Conservation (phyloP, 192 early-diverging fungal genomes). For the Coemansia furcata region DNA sequence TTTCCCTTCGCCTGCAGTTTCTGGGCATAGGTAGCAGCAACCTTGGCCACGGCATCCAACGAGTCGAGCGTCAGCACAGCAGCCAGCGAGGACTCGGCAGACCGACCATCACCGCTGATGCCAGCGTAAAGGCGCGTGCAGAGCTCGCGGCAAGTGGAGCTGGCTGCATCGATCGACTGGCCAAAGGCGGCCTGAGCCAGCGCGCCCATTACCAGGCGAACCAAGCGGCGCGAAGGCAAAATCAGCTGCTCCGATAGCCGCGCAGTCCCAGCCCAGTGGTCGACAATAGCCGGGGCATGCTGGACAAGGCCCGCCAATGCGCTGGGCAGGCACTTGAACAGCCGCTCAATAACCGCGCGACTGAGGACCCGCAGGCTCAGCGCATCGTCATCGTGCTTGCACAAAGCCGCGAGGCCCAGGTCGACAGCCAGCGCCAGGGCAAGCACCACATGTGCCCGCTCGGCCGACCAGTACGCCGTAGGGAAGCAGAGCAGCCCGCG, state of each 20-base stretch:
- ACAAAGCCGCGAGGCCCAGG: conserved; percentile 11
- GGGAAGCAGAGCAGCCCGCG: conserved; percentile 28
- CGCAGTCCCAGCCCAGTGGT: conserved; percentile 13
- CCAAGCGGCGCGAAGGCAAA: conserved; percentile 11
- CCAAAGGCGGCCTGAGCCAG: conserved; percentile 23
- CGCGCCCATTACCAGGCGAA: conserved; percentile 1
- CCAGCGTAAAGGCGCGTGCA: conserved; percentile 11
- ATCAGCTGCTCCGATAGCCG: conserved; percentile 1
- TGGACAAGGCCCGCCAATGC: not conserved
- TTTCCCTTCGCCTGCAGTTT: not conserved
- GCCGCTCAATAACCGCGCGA: conserved; percentile 17
- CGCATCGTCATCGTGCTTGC: not conserved
- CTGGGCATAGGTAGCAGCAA: conserved; percentile 7
- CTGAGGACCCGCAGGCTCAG: conserved; percentile 6
- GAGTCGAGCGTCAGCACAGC: conserved; percentile 16
- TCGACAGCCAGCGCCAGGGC: conserved; percentile 28
- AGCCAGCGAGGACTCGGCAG: not conserved
- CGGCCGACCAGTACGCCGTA: conserved; percentile 28
- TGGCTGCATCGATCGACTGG: conserved; percentile 4
- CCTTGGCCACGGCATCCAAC: conserved; percentile 13
- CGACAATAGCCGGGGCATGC: conserved; percentile 3
- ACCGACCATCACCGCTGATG: not conserved
- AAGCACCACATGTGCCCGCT: conserved; percentile 14
- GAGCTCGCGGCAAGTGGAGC: conserved; percentile 22
- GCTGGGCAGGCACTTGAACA: conserved; percentile 7